Percentiles rank a stretch among this genome's conserved stretches.
Conservation (phyloP, 2,329 filamentous ascomycete genomes). For the Ophiocordyceps unilateralis region DNA sequence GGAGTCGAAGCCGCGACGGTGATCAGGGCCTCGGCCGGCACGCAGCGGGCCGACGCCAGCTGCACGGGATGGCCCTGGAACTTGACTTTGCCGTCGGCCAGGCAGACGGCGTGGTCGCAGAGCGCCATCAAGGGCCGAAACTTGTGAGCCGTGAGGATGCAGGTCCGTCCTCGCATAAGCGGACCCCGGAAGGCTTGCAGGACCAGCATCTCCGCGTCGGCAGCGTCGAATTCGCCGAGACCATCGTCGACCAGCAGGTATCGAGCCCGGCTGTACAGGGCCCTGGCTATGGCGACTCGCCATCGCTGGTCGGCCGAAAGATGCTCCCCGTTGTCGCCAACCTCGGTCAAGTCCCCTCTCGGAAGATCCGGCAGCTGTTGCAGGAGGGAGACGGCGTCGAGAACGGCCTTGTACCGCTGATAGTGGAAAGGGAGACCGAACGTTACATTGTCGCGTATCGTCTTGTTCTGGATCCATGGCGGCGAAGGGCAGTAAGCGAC, state of each 20-base stretch:
- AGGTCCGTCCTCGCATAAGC: slow-evolving; percentile 2
- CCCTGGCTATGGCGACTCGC: slow-evolving; percentile 6
- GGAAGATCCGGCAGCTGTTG: slow-evolving; percentile 54
- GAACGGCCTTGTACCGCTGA: slow-evolving; percentile 44
- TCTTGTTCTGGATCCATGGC: slow-evolving; percentile 64
- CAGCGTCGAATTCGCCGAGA: slow-evolving; percentile 54
- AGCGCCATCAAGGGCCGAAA: neutral
- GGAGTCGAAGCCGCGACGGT: neutral
- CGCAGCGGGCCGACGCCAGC: neutral
- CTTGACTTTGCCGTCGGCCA: neutral
- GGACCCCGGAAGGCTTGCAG: slow-evolving; percentile 1
- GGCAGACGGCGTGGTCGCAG: neutral
- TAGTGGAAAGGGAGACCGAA: slow-evolving; percentile 51
- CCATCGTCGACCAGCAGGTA: slow-evolving; percentile 50
- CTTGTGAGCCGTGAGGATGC: neutral
- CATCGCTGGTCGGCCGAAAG: slow-evolving; percentile 6
- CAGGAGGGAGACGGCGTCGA: slow-evolving; percentile 51
- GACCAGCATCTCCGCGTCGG: slow-evolving; percentile 1
- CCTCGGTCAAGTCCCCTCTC: slow-evolving; percentile 55
- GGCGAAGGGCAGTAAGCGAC: slow-evolving; percentile 30
- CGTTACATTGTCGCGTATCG: slow-evolving; percentile 53
- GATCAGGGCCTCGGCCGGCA: neutral
- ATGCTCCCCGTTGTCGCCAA: slow-evolving; percentile 4
- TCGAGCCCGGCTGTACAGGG: slow-evolving; percentile 7
- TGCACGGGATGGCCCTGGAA: neutral